Percentiles rank a stretch among this genome's conserved stretches.
Conservation (phyloP, 495 filamentous ascomycete genomes). For the Penicillium waksmanii region DNA sequence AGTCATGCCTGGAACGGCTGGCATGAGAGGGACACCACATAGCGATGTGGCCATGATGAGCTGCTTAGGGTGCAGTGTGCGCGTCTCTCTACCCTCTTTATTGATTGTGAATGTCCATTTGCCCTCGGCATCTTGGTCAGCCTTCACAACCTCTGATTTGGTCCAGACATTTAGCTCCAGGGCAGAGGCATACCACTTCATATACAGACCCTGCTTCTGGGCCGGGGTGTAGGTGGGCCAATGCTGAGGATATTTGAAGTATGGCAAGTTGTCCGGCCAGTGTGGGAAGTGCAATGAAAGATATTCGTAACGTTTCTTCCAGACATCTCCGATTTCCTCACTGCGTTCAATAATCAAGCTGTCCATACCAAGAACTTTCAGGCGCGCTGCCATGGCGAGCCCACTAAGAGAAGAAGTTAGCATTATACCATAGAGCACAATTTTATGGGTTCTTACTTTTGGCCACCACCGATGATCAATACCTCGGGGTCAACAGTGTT, state of each 20-base stretch:
- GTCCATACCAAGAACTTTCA: conserved; percentile 63
- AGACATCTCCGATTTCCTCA: conserved; percentile 66
- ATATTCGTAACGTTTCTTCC: conserved; percentile 60
- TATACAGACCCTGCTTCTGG: conserved; percentile 70
- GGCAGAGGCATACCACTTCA: conserved; percentile 64
- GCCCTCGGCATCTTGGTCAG: conserved; percentile 49
- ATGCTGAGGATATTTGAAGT: conserved; percentile 61
- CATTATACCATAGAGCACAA: conserved; percentile 1
- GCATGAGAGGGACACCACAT: conserved; percentile 37
- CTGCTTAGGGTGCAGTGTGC: conserved; percentile 41
- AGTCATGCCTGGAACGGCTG: conserved; percentile 33
- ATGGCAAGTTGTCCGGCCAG: conserved; percentile 69
- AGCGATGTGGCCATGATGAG: conserved; percentile 42
- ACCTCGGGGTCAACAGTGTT: conserved; percentile 30
- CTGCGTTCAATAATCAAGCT: conserved; percentile 65
- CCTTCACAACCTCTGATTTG: conserved; percentile 43
- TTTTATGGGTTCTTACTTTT: conserved; percentile 24
- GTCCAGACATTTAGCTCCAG: conserved; percentile 75
- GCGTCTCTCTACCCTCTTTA: conserved; percentile 44
- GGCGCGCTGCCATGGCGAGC: conserved; percentile 56
- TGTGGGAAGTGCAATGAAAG: conserved; percentile 68
- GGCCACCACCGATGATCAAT: conserved; percentile 29
- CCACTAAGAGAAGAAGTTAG: conserved; percentile 15
- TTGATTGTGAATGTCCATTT: conserved; percentile 60
- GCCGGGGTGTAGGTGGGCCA: conserved; percentile 70